Conservation (phyloP, 129 eudicot species). For the Flaveria robusta region DNA sequence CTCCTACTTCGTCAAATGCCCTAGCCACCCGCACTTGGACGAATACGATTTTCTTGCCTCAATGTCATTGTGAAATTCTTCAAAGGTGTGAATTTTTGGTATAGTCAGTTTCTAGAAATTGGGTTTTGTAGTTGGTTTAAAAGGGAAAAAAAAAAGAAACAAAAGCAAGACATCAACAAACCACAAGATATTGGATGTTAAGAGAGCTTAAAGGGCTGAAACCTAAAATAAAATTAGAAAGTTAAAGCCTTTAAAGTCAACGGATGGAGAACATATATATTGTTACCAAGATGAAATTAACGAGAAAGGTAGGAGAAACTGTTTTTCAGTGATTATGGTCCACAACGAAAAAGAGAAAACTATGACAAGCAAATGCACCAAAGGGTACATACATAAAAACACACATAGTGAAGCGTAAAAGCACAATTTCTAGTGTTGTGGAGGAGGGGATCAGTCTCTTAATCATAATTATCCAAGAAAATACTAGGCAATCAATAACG, state of each 20-base stretch:
- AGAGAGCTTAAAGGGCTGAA: not conserved
- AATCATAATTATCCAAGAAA: constrained; percentile 7
- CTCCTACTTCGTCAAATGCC: not conserved
- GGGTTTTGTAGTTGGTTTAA: not conserved
- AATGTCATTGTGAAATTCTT: not conserved
- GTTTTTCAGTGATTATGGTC: no score
- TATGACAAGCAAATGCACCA: not conserved
- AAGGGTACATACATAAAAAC: not conserved
- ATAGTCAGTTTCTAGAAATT: not conserved
- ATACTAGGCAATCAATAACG: constrained; percentile 14
- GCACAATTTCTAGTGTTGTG: not conserved
- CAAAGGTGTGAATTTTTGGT: not conserved
- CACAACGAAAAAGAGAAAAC: not conserved
- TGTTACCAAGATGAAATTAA: not conserved
- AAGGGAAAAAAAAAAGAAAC: no score
- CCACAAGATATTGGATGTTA: not conserved
- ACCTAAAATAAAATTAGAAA: not conserved
- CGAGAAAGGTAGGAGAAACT: not conserved
- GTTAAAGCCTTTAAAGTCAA: not conserved
- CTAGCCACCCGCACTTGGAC: not conserved
- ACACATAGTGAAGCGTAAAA: constrained; percentile 2
- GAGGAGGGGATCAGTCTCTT: not conserved
- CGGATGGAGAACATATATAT: not conserved
- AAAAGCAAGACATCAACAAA: not conserved
- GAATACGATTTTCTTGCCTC: not conserved